These are phyloP conservation scores for Yamadazyma jaroonii DNA, from an alignment of 1,139 yeast species.

Conservation along the genomic window DNA sequence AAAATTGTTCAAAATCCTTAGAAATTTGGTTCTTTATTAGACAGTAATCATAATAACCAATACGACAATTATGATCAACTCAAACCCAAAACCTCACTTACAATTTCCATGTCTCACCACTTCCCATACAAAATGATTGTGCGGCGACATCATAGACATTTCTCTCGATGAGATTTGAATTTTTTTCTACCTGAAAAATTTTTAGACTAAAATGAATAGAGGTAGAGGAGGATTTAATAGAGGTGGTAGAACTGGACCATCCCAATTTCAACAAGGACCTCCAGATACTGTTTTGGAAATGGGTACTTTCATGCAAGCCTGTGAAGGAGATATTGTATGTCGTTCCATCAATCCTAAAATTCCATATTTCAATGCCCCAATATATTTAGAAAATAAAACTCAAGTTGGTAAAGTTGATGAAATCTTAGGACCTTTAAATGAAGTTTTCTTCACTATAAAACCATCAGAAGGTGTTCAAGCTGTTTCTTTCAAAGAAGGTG, in stretches of 20 bases:
- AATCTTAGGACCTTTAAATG: slow-evolving; percentile 95
- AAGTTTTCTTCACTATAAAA: slow-evolving; percentile 93
- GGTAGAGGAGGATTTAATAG: slow-evolving; percentile 72
- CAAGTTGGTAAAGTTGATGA: slow-evolving; percentile 98
- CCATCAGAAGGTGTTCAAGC: slow-evolving; percentile 97
- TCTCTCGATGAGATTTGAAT: slow-evolving; percentile 23
- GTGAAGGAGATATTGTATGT: slow-evolving; percentile 97
- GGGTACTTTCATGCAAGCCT: slow-evolving; percentile 89
- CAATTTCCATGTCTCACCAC: neutral
- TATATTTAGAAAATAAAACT: slow-evolving; percentile 90
- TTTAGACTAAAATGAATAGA: slow-evolving; percentile 44
- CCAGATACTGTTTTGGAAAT: slow-evolving; percentile 93
- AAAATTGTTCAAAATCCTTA: no score
- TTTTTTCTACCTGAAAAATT: slow-evolving; percentile 12
- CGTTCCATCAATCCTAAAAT: slow-evolving; percentile 90
- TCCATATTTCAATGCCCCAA: slow-evolving; percentile 99
- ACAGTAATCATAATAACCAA: no score
- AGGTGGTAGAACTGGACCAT: slow-evolving; percentile 56
- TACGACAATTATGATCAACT: no score
- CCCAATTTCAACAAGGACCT: slow-evolving; percentile 72
- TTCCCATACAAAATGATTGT: neutral
- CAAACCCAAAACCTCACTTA: no score
- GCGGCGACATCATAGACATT: slow-evolving; percentile 16
- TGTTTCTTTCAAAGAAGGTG: slow-evolving; percentile 88
- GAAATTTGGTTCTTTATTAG: no score